A percentile compares a stretch with the other conserved stretches of the same genome.
Conservation (phyloP, 2,329 filamentous ascomycete species). For the Phialocephala subalpina region DNA sequence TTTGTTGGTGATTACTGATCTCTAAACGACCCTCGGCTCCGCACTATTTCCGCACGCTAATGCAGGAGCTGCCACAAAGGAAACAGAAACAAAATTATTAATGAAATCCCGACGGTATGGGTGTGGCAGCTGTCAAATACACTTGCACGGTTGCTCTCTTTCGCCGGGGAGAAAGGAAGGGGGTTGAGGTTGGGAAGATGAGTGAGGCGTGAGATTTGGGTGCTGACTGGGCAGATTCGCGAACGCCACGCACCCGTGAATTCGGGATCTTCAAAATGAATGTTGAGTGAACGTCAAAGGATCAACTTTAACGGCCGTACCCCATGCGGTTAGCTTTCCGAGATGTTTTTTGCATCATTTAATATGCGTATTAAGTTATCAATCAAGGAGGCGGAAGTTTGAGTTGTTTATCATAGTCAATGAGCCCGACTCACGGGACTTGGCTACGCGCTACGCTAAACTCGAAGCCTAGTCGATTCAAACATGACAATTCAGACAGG, state of each 20-base stretch:
- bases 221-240: slow-evolving; percentile 5
- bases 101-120: background rate
- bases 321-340: background rate
- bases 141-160: background rate
- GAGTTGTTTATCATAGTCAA: background rate
- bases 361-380: background rate
- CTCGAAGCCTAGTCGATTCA: background rate
- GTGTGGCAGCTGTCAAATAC: background rate
- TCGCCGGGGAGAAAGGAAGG: background rate
- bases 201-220: background rate
- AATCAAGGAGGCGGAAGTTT: background rate
- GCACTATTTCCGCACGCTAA: slow-evolving; percentile 12
- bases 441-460: background rate
- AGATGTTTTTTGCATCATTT: background rate
- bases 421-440: background rate
- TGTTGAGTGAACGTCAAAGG: slow-evolving; percentile 3
- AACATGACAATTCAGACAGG: background rate
- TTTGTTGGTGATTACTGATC: slow-evolving; percentile 1
- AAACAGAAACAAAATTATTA: background rate
- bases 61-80: background rate
- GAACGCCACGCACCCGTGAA: too few relatives aligned
- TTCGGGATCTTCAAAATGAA: too few relatives aligned
- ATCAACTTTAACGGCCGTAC: background rate
- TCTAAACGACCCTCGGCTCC: background rate
- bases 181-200: background rate